These are phyloP conservation scores for Fusarium oligoseptatum DNA, from an alignment of 2,329 filamentous ascomycete species.

Conservation along the genomic window DNA sequence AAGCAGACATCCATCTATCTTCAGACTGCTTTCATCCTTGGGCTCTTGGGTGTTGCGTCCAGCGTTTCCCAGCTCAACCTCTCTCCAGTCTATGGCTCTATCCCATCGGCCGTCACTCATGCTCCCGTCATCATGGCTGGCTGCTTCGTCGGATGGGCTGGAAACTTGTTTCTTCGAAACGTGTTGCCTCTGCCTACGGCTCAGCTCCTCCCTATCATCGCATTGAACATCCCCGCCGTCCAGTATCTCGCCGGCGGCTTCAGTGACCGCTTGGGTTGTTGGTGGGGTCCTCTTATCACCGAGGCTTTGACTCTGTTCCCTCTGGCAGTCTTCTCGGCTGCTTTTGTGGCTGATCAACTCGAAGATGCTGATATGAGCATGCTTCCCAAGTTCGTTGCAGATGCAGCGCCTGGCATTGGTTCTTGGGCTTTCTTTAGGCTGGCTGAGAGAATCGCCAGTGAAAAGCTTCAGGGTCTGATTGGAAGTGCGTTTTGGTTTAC, in stretches of 20 bases:
- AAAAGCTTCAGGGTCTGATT: constrained; percentile 63
- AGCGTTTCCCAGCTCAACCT: constrained; percentile 81
- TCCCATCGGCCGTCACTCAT: constrained; percentile 82
- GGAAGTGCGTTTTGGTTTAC: constrained; percentile 75
- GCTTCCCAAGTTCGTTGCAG: constrained; percentile 69
- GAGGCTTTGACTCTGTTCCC: constrained; percentile 81
- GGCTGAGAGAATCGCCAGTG: constrained; percentile 57
- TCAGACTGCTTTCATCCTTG: constrained; percentile 47
- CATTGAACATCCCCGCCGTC: constrained; percentile 78
- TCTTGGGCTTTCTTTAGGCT: constrained; percentile 75
- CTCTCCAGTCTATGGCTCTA: constrained; percentile 89
- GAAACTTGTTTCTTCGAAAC: constrained; percentile 67
- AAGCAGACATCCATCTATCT: constrained; percentile 58
- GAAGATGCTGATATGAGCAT: constrained; percentile 70
- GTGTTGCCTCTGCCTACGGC: constrained; percentile 63
- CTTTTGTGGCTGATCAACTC: constrained; percentile 73
- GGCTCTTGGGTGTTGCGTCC: constrained; percentile 69
- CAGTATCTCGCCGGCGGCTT: constrained; percentile 79
- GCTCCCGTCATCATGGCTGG: constrained; percentile 73
- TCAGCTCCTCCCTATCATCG: constrained; percentile 76
- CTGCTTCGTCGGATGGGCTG: constrained; percentile 79
- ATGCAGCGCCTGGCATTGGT: constrained; percentile 74
- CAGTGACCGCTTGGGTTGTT: constrained; percentile 75
- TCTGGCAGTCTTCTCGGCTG: constrained; percentile 72
- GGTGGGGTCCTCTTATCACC: constrained; percentile 80